phyloP scores from a whole-genome alignment of 148 eudicot species.

The Amaranthus hypochondriacus region DNA sequence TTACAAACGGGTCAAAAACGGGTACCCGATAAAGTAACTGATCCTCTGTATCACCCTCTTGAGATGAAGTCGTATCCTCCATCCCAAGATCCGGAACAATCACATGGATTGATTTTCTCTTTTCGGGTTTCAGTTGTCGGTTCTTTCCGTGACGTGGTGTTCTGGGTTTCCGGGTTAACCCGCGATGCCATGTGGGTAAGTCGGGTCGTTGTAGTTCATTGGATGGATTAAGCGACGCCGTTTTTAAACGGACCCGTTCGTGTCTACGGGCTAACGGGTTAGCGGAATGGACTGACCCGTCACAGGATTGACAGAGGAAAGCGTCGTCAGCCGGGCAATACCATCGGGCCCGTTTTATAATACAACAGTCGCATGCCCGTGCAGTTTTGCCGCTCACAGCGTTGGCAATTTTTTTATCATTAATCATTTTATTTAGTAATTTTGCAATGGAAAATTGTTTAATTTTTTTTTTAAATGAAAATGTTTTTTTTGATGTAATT shows the following conservation, averaged over 20 bases:
- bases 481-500: not conserved
- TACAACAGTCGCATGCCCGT: slow-evolving; percentile 71
- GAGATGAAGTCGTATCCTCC: slow-evolving; percentile 40
- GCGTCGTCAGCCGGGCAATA: slow-evolving; percentile 83
- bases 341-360: slow-evolving; percentile 66
- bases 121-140: slow-evolving; percentile 16
- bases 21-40: slow-evolving; percentile 79
- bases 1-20: slow-evolving; percentile 47
- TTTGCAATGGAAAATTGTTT: not conserved
- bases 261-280: slow-evolving; percentile 73
- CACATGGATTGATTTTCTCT: slow-evolving; percentile 25
- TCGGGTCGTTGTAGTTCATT: not conserved
- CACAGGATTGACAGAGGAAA: slow-evolving; percentile 75
- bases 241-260: slow-evolving; percentile 69
- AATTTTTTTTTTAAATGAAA: no score
- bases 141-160: slow-evolving; percentile 59
- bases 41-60: slow-evolving; percentile 53
- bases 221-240: slow-evolving; percentile 36
- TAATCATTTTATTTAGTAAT: slow-evolving; percentile 23
- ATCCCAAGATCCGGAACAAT: slow-evolving; percentile 59
- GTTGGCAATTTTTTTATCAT: slow-evolving; percentile 40
- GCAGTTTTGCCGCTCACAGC: slow-evolving; percentile 72
- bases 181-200: slow-evolving; percentile 63
- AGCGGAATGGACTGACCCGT: slow-evolving; percentile 64
- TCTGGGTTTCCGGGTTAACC: slow-evolving; percentile 55